Evolutionary conservation across 1,284 basidiomycete species (phyloP).

Genomic region (Puccinia coronata): DNA sequence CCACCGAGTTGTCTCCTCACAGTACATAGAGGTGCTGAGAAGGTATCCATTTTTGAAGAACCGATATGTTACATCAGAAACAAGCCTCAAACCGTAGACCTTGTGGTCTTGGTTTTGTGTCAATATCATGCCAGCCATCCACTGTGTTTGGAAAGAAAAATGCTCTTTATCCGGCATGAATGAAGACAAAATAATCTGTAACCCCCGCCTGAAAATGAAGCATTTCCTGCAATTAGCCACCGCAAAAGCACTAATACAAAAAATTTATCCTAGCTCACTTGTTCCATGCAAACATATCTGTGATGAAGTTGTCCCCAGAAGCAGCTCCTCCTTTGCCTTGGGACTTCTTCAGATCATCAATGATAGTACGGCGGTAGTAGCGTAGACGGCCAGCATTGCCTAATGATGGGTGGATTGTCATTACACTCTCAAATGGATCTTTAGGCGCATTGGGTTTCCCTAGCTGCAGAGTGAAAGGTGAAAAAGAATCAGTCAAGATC

Average conservation of each 20-base stretch:
- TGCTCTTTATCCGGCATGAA: not conserved
- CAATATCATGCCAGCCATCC: not conserved
- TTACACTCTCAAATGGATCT: not conserved
- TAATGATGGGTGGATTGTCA: not conserved
- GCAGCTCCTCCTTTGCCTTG: not conserved
- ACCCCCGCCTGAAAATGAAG: not conserved
- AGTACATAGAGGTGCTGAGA: slow-evolving; percentile 15
- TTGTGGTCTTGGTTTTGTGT: not conserved
- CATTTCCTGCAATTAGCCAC: not conserved
- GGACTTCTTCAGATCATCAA: not conserved
- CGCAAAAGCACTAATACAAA: not conserved
- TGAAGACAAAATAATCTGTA: not conserved
- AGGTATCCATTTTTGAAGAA: slow-evolving; percentile 13
- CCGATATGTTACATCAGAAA: slow-evolving; percentile 15
- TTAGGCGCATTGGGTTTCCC: not conserved
- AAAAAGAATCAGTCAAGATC: too few relatives aligned
- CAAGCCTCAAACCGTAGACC: not conserved
- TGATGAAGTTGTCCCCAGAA: not conserved
- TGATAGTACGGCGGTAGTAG: not conserved
- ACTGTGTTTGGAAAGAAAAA: too few relatives aligned
- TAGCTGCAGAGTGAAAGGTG: not conserved
- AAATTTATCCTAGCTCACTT: not conserved
- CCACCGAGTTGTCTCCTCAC: slow-evolving; percentile 8
- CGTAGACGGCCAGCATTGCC: not conserved
- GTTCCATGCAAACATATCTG: too few relatives aligned